Conservation (phyloP, 1,139 yeast species). For the Torulaspora pretoriensis region DNA sequence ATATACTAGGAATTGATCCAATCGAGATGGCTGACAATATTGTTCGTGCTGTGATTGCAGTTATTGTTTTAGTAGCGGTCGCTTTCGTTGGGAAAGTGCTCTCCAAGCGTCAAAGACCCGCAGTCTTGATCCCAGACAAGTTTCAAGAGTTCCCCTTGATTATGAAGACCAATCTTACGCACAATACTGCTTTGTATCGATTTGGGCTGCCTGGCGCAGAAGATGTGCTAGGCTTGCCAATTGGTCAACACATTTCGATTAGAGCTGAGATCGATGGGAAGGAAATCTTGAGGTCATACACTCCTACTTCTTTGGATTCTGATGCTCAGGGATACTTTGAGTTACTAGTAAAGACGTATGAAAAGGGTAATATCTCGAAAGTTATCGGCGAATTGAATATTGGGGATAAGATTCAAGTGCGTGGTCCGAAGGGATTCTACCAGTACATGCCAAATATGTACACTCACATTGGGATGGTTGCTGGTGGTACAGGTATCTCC, state of each 20-base stretch:
- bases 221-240: conserved; percentile 82
- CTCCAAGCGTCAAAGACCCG: conserved; percentile 5
- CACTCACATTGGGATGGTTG: conserved; percentile 69
- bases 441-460: conserved; percentile 80
- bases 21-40: conserved; percentile 5
- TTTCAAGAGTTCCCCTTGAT: conserved; percentile 81
- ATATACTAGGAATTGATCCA: background rate
- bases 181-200: conserved; percentile 80
- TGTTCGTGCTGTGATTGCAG: conserved; percentile 5
- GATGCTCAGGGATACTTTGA: conserved; percentile 81
- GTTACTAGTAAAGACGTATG: conserved; percentile 86
- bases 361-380: conserved; percentile 82
- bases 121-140: conserved; percentile 43
- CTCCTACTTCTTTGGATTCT: conserved; percentile 86
- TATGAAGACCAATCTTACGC: conserved; percentile 71
- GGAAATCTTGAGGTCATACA: conserved; percentile 85
- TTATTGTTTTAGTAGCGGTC: conserved; percentile 2
- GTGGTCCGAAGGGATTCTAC: conserved; percentile 95
- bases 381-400: conserved; percentile 63
- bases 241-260: conserved; percentile 88
- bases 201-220: conserved; percentile 76
- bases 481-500: conserved; percentile 87
- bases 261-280: conserved; percentile 73
- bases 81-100: conserved; percentile 4
- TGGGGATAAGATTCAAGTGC: conserved; percentile 67